Evolutionary conservation across 1,284 basidiomycete genomes (phyloP), one percentile per base, ranked within the genome.

Genomic region (Somion occarium): DNA sequence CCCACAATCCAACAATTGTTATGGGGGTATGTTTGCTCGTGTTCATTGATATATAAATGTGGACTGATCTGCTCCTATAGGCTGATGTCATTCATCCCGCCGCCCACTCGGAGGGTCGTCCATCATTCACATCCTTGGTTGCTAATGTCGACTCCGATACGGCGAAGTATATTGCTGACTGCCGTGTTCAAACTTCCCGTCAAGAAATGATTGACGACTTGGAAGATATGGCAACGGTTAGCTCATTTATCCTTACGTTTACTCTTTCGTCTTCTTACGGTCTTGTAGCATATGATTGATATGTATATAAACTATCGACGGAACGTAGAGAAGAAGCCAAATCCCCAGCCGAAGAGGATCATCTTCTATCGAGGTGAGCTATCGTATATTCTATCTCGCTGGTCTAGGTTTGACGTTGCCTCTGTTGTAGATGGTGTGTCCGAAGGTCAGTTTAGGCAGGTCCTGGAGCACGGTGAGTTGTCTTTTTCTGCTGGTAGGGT

Each of bases 51-150:
- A 18, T 24, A 9, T 46, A 44, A 44, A 34, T 50, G 20, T 46
- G 50, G 12, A 51, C 26, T 46, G 48, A 19, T 48, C n/a, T 54
- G 52, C 79, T 5, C 22, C 11, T n/a, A 43, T 82, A 85, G 58
- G 85, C 87, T 15, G 86, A 91, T 65, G 86, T 87, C 37, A 84
- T 88, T 24, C 88, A 91, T 61, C 88, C 88, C 7, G 76, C 85
- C 4, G 85, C 88, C 18, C 87, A 88, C 9, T 79, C 83, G 0
- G 77, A 77, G 12, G 83, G 80, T 12, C 78, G 80, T 2, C 89
- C 88, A 0, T 91, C 89, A 0, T 90, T 88, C 63, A 83, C 87
- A 0, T 74, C 87, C 1, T 68, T 91, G 0, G 88, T 91, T 5
- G 86, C 75, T 23, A 89, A 82, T 55, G 79, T 90, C 34, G 88